Base-by-base conservation (phyloP, 495 filamentous ascomycete species). In the Penicillium odoratum region DNA sequence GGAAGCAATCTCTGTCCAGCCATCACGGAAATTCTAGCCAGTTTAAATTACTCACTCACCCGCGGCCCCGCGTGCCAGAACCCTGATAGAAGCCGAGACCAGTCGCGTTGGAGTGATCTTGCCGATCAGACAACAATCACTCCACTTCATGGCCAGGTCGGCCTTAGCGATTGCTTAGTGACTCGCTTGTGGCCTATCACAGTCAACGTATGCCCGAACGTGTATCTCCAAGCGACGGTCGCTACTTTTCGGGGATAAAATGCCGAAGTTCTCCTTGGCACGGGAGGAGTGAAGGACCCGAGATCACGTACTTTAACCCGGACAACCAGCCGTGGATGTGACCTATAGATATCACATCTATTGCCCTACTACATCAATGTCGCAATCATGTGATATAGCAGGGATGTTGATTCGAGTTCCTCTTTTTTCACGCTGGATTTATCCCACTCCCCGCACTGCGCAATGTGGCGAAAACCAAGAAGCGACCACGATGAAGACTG, bases 101-200 rank as follows among this genome's bases (percentile, higher is more conserved):
- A 64, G 53, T 64, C 36, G 63, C 60, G 30, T 57, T 59, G 59
- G 48, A 57, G 56, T 53, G 34, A 48, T 5, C 15, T 4, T 51
- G 63, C 60, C 63, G 63, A 66, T 68, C 63, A 48, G 31, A 48
- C 45, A 42, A 21, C 61, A 59, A 55, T 53, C 50, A 60, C 48
- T 42, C 55, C 50, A 48, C 45, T 28, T 33, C 33, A 56, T 38
- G 40, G 26, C 59, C 15, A 4, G 51, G 31, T 56, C 28, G 15
- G 66, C 60, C n/a, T 43, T 69, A 69, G 63, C 52, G 18, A 44
- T 40, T 53, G 53, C 48, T 65, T 65, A 58, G 60, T 52, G 60
- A 56, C 54, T 54, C 30, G 34, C 21, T n/a, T 29, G 34, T 28
- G 28, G n/a, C 60, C 55, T 55, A 59, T 63, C 60, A 63, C 16